A percentile compares a stretch with the other conserved stretches of the same genome.
phyloP scores from a whole-genome alignment of 1,284 basidiomycete species.

The Cutaneotrichosporon mucoides region DNA sequence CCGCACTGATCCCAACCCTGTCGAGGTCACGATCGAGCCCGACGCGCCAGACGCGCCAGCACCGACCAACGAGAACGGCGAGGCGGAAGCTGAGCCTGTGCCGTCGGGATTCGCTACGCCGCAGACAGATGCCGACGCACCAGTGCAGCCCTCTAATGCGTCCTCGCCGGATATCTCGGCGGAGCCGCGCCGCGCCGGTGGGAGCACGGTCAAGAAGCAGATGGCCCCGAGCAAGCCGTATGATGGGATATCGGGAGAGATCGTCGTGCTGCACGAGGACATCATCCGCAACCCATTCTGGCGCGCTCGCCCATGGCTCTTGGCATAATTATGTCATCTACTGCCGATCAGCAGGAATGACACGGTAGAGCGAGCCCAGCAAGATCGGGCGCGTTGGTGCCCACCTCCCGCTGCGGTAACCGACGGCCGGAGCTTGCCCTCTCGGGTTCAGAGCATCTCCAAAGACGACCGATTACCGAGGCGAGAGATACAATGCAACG shows the following conservation, averaged over 20 bases:
- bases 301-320: constrained; percentile 53
- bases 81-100: neutral
- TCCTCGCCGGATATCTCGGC: neutral
- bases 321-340: constrained; percentile 17
- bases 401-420: neutral
- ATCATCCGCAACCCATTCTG: constrained; percentile 77
- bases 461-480: no score
- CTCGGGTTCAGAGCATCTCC: no score
- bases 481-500: no score
- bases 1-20: constrained; percentile 46
- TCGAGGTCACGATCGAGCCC: constrained; percentile 2
- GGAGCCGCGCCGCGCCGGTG: neutral
- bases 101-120: neutral
- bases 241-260: constrained; percentile 51
- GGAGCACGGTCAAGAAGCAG: constrained; percentile 4
- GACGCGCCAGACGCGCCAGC: constrained; percentile 1
- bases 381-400: no score
- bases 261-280: constrained; percentile 68
- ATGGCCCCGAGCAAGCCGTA: constrained; percentile 39
- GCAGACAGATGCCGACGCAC: neutral
- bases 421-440: neutral
- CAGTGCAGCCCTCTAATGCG: neutral
- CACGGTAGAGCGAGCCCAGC: no score
- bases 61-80: neutral
- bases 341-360: no score